These are phyloP conservation scores for Alternaria ethzedia DNA, from an alignment of 2,329 filamentous ascomycete species.

Conservation along the genomic window DNA sequence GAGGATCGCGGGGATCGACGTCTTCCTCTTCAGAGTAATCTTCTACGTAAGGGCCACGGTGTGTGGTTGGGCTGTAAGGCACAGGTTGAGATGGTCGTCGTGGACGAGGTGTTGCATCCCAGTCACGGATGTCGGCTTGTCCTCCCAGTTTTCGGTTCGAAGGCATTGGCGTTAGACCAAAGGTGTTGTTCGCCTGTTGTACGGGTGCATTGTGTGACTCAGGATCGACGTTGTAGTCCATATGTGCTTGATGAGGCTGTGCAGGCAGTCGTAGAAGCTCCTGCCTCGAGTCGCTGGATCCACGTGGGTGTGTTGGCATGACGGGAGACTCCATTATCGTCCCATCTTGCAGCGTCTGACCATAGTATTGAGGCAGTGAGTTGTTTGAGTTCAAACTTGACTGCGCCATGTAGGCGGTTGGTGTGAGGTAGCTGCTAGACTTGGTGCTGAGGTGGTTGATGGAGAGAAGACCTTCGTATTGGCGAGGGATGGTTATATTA, in stretches of 20 bases:
- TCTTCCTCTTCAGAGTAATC: slow-evolving; percentile 40
- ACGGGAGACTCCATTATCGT: slow-evolving; percentile 36
- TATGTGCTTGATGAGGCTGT: slow-evolving; percentile 34
- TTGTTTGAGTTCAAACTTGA: slow-evolving; percentile 3
- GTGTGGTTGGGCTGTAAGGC: slow-evolving; percentile 7
- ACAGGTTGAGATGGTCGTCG: slow-evolving; percentile 17
- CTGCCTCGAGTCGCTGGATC: slow-evolving; percentile 32
- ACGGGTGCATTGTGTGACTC: slow-evolving; percentile 19
- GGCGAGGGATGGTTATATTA: background rate
- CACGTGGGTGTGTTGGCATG: slow-evolving; percentile 14
- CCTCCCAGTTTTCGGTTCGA: slow-evolving; percentile 17
- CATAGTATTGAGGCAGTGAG: slow-evolving; percentile 36
- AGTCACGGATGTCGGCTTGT: slow-evolving; percentile 18
- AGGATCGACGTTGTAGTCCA: slow-evolving; percentile 19
- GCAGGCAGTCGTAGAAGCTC: slow-evolving; percentile 39
- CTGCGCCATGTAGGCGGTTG: slow-evolving; percentile 29
- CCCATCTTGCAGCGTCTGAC: slow-evolving; percentile 37
- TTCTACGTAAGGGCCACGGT: slow-evolving; percentile 31
- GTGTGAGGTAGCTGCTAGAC: background rate
- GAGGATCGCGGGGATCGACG: slow-evolving; percentile 26
- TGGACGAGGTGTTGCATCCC: slow-evolving; percentile 5
- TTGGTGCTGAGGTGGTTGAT: slow-evolving; percentile 3
- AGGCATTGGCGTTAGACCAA: slow-evolving; percentile 12
- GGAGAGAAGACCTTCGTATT: slow-evolving; percentile 8
- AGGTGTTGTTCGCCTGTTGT: slow-evolving; percentile 13